Conservation (phyloP, 805 yeast genomes). For the Saccharomycopsis schoenii region DNA sequence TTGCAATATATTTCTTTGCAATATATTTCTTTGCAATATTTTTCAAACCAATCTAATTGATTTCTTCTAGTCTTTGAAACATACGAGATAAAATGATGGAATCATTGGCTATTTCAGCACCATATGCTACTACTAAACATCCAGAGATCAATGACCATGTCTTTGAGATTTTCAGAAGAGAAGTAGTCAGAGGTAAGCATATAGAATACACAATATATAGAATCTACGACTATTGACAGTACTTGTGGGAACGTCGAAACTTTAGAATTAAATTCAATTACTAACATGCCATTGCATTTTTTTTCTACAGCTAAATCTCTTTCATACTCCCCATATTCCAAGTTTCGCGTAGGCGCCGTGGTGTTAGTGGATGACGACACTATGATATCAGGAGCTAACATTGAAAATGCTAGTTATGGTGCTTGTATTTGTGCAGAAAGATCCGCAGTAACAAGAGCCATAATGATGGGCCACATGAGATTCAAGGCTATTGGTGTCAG, state of each 20-base stretch:
- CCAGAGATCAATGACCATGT: slow-evolving; percentile 22
- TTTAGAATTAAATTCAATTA: not conserved
- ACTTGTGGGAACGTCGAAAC: no score
- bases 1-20: not conserved
- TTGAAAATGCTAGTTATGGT: slow-evolving; percentile 89
- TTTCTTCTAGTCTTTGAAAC: not conserved
- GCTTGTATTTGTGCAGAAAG: slow-evolving; percentile 73
- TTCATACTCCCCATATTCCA: slow-evolving; percentile 41
- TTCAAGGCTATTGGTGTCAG: slow-evolving; percentile 60
- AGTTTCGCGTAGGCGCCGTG: slow-evolving; percentile 69
- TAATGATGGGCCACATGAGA: slow-evolving; percentile 28
- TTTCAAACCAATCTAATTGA: not conserved
- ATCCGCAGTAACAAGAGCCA: slow-evolving; percentile 50
- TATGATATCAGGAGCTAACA: slow-evolving; percentile 62
- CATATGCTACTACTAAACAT: slow-evolving; percentile 7
- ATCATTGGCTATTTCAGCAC: slow-evolving; percentile 8
- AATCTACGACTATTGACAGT: no score
- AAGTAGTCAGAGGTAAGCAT: slow-evolving; percentile 22
- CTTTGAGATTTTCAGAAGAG: slow-evolving; percentile 22
- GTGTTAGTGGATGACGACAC: slow-evolving; percentile 43
- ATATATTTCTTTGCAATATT: not conserved
- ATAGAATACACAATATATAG: no score
- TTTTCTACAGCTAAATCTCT: slow-evolving; percentile 27
- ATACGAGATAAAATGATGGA: not conserved
- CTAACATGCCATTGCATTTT: not conserved